Base-by-base conservation (phyloP, 177 flowering plant genomes). In the Vitis hybrid region DNA sequence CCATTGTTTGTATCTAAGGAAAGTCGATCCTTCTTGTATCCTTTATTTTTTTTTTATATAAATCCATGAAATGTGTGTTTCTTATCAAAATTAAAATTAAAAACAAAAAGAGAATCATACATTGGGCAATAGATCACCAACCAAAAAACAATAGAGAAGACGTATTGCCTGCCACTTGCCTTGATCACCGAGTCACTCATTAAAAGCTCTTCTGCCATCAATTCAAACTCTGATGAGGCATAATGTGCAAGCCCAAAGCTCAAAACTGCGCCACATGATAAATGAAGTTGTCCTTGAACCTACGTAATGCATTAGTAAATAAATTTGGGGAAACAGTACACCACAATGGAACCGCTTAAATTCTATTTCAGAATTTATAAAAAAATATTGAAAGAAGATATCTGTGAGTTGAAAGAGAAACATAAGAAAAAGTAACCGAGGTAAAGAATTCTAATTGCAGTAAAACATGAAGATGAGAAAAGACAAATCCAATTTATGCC, bases 131-230 rank as follows among this genome's bases (percentile, higher is more conserved):
- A 24, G 17, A 52, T 55, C 20, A 22, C 33, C 20, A 13, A 70
- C 31, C 20, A 1, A 56, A 13, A 61, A 38, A 1, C 15, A 59
- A 31, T 18, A 66, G 53, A 15, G 31, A 55, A 50, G n/a, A 50
- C 17, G 6, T 3, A 67, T 47, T 62, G 67, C 38, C 14, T 24
- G 60, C 38, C 31, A 68, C 80, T 71, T 75, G 72, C 88, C 86
- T 82, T 77, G 62, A 84, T 73, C 56, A 79, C 66, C 24, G 86
- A 82, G 74, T 84, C 84, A 65, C 88, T 82, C 84, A 84, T 82
- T 63, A 84, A 72, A 68, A 84, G 84, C 70, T 84, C 88, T 79
- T 84, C 86, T 38, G 88, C 85, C 73, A 82, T 71, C 56, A 84
- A 70, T 61, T 84, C 88, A 76, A 82, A 84, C 65, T 80, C 86